These are phyloP conservation scores for Camellia sinensis DNA, from an alignment of 148 eudicot genomes.

Conservation along the genomic window DNA sequence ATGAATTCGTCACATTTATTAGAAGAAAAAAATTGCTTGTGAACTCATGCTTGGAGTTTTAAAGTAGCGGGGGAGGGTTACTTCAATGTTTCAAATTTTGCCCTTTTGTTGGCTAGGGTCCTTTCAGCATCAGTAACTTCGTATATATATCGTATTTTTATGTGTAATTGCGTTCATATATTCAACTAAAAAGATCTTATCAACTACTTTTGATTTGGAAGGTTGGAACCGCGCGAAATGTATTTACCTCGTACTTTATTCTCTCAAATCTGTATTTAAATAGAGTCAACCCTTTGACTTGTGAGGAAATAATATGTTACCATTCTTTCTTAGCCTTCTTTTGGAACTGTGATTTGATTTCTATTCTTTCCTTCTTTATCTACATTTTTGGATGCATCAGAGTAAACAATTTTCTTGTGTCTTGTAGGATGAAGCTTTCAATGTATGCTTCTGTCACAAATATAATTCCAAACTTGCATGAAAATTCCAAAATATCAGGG, in stretches of 20 bases:
- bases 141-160: neutral
- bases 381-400: neutral
- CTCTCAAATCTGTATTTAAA: neutral
- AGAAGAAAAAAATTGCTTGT: neutral
- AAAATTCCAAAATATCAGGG: constrained; percentile 55
- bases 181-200: neutral
- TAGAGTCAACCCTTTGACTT: too few relatives aligned
- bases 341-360: neutral
- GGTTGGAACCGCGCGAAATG: neutral
- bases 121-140: neutral
- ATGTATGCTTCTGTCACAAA: constrained; percentile 87
- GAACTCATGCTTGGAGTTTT: neutral
- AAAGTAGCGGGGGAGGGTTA: neutral
- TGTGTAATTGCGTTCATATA: neutral
- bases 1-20: neutral
- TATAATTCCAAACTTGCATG: constrained; percentile 66
- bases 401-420: constrained; percentile 10
- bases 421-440: constrained; percentile 83
- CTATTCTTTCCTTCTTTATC: neutral
- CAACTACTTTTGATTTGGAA: neutral
- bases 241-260: too few relatives aligned
- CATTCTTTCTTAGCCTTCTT: neutral
- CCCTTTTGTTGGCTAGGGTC: neutral
- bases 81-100: neutral
- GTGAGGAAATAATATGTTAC: neutral